Evolutionary conservation across 805 yeast genomes (phyloP), one percentile per base, ranked within the genome.

Genomic region (Cyberlindnera galapagoensis): DNA sequence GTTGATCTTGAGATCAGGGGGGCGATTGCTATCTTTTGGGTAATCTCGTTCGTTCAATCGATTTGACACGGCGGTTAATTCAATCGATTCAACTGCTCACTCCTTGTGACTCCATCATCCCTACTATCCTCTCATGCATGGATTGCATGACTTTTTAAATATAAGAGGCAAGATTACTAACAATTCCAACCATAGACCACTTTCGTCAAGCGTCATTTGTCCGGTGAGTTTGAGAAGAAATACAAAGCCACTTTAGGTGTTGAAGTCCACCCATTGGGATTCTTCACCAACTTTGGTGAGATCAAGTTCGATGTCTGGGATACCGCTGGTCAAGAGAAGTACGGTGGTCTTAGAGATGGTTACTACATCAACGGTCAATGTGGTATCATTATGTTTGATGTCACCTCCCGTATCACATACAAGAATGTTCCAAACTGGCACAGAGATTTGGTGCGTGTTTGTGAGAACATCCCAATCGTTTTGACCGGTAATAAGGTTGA

Each of bases 371-470:
- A 92, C 65, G 99, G 98, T 60, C 96, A 92, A 71, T 92, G 98
- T 76, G 99, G 97, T 71, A 92, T 92, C 72, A 92, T 92, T 66
- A 92, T 92, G 99, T 92, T 92, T 63, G 99, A 92, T 68, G 98
- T 92, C 45, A 92, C 99, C 44, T 87, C 97, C 33, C 88, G 99
- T 76, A 90, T 92, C 71, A 92, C 98, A 52, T 92, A 92, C 75
- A 92, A 92, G 76, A 92, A 92, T 69, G 99, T 92, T 63, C 98
- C 99, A 65, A 94, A 92, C 84, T 92, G 99, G 99, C 97, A 94
- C 81, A 83, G 98, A 73, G 99, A 92, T 69, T 76, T 92, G 62
- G 97, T 92, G 46, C 86, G 99, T 72, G 99, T 92, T 46, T 92
- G 99, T 74, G 99, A 92, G 73, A 92, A 90, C 79, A 92, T 92